Evolutionary conservation across 116 monocot species (phyloP), one percentile per base, ranked within the genome.

Genomic region (Dioscorea cayenensis): DNA sequence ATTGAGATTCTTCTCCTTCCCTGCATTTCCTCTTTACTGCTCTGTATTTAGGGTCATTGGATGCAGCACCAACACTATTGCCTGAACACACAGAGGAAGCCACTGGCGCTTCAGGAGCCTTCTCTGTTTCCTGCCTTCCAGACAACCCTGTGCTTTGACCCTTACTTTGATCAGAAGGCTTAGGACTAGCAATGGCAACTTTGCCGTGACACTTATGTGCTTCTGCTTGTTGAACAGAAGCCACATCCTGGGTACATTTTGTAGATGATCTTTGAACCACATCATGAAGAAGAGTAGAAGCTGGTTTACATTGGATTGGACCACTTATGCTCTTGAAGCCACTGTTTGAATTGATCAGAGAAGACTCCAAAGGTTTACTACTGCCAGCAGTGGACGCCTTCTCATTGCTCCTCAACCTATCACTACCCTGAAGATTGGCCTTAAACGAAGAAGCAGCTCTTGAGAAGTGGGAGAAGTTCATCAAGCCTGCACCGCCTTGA

Each of bases 391-490:
- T 76, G 11, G 73, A 78, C 18, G 81, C 65, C 67, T 85, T 84
- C 48, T 77, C 87, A 28, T 70, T 82, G 68, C 76, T 84, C 36
- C 68, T 81, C 76, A 77, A 74, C 66, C 94, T 79, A 55, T 88
- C 90, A 20, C 52, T 35, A 70, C 75, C 82, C 63, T 85, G 76
- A 17, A 82, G 71, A 66, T 67, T 86, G 51, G 83, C 77, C 43
- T 83, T 89, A 17, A 51, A 68, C 18, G 83, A 71, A n/a, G 84
- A 73, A 55, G 62, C 66, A 8, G 92, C 80, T 67, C 96, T 92
- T 19, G 87, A 76, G 69, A 96, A 96, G 72, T 86, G 89, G 14
- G 91, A 82, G 72, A 95, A 95, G 59, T 96, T 96, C 78, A 88
- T 75, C 72, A 85, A 27, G 59, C 76, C 32, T 32, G 32, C 32